Base-by-base conservation (phyloP, 495 filamentous ascomycete genomes). In the Aspergillus haitiensis region DNA sequence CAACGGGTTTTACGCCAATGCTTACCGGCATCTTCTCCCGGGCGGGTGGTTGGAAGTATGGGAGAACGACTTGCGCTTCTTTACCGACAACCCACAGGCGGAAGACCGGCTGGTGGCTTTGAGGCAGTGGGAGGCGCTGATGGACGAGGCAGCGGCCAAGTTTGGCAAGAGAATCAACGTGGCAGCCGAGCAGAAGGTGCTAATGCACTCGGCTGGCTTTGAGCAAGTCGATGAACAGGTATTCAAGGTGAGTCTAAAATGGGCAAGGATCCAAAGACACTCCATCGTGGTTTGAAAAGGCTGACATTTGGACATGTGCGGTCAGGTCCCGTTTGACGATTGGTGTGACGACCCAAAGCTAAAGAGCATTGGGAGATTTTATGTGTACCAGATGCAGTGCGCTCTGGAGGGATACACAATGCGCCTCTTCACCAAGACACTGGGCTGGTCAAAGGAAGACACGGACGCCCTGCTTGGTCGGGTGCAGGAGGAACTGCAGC, bases 11-110 rank as follows among this genome's bases (percentile, higher is more conserved):
- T 56, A 56, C 37, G 7, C 5, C 9, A 48, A 56, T 12, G 54
- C 42, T 3, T 56, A 56, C 12, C n/a, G 15, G 5, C 54, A 56
- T 56, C 44, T 48, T 15, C 32, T 56, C 12, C 54, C 54, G 1
- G 54, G 54, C 9, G 54, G 54, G 32, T 56, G 54, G 54, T 37
- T 48, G 18, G 54, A 56, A 16, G 33, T 56, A 10, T 44, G 54
- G 12, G 51, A 53, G 9, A 16, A 53, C 36, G 16, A 53, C 39
- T 15, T 53, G 18, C 51, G 39, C 16, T 53, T 53, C 13, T 53
- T 53, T 21, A 27, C 16, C 12, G 51, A 53, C 21, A 27, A 11
- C 5, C 34, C 18, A n/a, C 39, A 56, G 40, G 46, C 35, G 27
- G 40, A 47, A 33, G 40, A 35, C 5, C 45, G 46, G 2, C 32